phyloP scores from a whole-genome alignment of 768 basidiomycete species.

The Amanita phalloides region DNA sequence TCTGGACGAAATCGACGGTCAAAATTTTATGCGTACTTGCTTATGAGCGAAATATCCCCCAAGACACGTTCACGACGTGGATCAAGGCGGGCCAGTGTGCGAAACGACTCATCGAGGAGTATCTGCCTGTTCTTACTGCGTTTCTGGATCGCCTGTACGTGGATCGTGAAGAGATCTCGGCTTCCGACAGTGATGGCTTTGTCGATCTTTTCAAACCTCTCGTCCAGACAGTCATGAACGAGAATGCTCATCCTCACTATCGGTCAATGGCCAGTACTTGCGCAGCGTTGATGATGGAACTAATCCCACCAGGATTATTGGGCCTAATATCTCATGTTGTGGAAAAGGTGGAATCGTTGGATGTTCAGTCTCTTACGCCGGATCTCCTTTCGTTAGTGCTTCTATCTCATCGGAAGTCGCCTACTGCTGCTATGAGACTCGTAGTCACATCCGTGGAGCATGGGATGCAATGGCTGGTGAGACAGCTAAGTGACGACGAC shows the following conservation, averaged over 20 bases:
- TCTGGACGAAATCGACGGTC: constrained; percentile 34
- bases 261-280: constrained; percentile 11
- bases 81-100: constrained; percentile 19
- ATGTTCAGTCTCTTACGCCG: constrained; percentile 16
- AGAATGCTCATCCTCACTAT: constrained; percentile 6
- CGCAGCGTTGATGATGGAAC: constrained; percentile 7
- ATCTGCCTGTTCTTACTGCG: constrained; percentile 31
- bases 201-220: not conserved
- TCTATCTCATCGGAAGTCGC: constrained; percentile 11
- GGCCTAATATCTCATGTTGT: constrained; percentile 15
- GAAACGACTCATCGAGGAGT: constrained; percentile 14
- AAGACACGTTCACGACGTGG: constrained; percentile 27
- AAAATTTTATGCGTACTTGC: constrained; percentile 31
- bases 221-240: constrained; percentile 9
- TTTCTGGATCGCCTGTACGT: constrained; percentile 28
- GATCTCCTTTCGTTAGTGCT: constrained; percentile 23
- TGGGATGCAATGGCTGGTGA: constrained; percentile 43
- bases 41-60: constrained; percentile 24
- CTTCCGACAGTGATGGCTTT: not conserved
- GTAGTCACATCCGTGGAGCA: constrained; percentile 27
- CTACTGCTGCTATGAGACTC: constrained; percentile 12
- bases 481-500: constrained; percentile 26
- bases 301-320: constrained; percentile 13
- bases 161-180: constrained; percentile 5
- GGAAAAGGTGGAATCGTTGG: constrained; percentile 14